phyloP scores from a whole-genome alignment of 805 yeast genomes.

The Ogataea populi-albae region DNA sequence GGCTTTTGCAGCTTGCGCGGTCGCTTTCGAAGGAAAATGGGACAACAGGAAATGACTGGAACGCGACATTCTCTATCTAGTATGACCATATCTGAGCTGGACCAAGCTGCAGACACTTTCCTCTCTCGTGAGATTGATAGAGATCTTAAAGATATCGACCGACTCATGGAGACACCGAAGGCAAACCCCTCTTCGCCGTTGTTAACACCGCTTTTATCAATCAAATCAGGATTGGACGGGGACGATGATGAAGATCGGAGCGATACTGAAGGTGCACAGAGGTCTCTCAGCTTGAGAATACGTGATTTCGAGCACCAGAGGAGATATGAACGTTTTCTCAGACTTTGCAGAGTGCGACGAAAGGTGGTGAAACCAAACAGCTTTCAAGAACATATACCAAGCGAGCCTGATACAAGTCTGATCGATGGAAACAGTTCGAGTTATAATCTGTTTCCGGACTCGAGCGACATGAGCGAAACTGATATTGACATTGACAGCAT shows the following conservation, averaged over 20 bases:
- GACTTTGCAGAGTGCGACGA: constrained; percentile 23
- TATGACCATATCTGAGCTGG: no score
- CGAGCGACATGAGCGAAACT: constrained; percentile 15
- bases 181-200: constrained; percentile 55
- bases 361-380: constrained; percentile 4
- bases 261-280: constrained; percentile 42
- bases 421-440: constrained; percentile 14
- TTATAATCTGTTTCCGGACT: constrained; percentile 20
- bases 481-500: constrained; percentile 9
- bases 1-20: no score
- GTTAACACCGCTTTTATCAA: constrained; percentile 51
- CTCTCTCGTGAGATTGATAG: constrained; percentile 9
- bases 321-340: constrained; percentile 26
- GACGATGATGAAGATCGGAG: constrained; percentile 55
- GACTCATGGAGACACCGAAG: constrained; percentile 43
- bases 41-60: no score
- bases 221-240: not conserved
- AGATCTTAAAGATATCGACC: constrained; percentile 34
- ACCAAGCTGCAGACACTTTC: constrained; percentile 4
- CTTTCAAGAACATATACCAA: not conserved
- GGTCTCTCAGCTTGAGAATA: constrained; percentile 8
- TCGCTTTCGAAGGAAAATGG: no score
- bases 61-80: no score
- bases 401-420: constrained; percentile 1
- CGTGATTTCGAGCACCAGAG: constrained; percentile 28